Evolutionary conservation across 208 protist genomes (phyloP).

Genomic region (Acanthamoeba royreba): DNA sequence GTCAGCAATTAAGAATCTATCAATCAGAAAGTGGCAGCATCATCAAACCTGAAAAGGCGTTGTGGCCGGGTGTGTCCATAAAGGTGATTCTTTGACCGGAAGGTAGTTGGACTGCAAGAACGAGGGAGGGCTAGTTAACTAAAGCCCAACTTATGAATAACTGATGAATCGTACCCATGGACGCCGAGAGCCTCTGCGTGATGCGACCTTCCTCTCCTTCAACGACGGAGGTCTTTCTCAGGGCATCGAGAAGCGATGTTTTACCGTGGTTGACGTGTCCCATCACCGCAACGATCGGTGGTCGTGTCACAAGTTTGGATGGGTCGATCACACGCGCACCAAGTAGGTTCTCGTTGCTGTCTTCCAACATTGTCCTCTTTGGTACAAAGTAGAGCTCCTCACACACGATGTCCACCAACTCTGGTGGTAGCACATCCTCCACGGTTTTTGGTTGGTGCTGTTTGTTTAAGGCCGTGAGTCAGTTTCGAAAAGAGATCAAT

Average conservation of each 20-base stretch:
- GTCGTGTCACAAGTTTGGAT: constrained; percentile 56
- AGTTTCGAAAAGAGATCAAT: background rate
- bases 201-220: constrained; percentile 95
- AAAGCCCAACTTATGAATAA: background rate
- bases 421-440: constrained; percentile 11
- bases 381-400: constrained; percentile 8
- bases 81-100: constrained; percentile 86
- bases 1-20: background rate
- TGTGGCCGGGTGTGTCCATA: constrained; percentile 98
- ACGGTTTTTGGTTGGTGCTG: background rate
- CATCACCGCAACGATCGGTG: constrained; percentile 97
- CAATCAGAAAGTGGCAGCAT: background rate
- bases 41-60: constrained; percentile 82
- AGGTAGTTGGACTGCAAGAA: background rate
- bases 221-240: constrained; percentile 91
- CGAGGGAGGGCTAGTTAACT: background rate
- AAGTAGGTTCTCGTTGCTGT: background rate
- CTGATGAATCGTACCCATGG: background rate
- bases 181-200: constrained; percentile 96
- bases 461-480: background rate
- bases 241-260: constrained; percentile 93
- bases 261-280: constrained; percentile 99
- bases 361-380: background rate
- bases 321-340: background rate
- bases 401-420: constrained; percentile 29